These are phyloP conservation scores for Thielaviopsis populi DNA, from an alignment of 2,329 filamentous ascomycete genomes.

Conservation along the genomic window DNA sequence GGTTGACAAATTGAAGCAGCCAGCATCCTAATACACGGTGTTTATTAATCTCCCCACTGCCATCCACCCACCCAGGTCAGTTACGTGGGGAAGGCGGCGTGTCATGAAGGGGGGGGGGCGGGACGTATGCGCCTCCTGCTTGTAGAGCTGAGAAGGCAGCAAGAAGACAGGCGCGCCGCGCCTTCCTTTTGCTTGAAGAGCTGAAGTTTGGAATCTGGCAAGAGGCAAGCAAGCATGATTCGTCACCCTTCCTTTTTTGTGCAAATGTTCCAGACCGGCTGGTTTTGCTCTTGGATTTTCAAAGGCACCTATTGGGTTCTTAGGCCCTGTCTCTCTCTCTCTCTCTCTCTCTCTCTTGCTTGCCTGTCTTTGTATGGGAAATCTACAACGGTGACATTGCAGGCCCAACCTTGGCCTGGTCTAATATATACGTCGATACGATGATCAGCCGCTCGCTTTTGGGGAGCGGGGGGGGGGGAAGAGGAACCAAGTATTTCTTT, in stretches of 20 bases:
- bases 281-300: not conserved
- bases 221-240: not conserved
- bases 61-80: not conserved
- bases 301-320: no score
- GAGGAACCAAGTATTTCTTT: not conserved
- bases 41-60: not conserved
- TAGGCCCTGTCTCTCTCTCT: no score
- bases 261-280: not conserved
- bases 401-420: not conserved
- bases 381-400: not conserved
- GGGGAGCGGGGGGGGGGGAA: not conserved
- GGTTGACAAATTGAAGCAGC: not conserved
- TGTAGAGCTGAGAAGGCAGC: not conserved
- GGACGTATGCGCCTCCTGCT: not conserved
- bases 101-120: not conserved
- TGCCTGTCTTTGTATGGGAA: not conserved
- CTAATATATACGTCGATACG: not conserved
- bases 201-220: not conserved
- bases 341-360: not conserved
- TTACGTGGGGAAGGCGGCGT: not conserved
- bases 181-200: not conserved
- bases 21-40: not conserved
- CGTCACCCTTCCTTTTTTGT: not conserved
- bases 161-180: not conserved
- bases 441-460: not conserved